A percentile compares a stretch with the other conserved stretches of the same genome.
These are phyloP conservation scores for Phytophthora multivora DNA, from an alignment of 352 stramenopile genomes.

Conservation along the genomic window DNA sequence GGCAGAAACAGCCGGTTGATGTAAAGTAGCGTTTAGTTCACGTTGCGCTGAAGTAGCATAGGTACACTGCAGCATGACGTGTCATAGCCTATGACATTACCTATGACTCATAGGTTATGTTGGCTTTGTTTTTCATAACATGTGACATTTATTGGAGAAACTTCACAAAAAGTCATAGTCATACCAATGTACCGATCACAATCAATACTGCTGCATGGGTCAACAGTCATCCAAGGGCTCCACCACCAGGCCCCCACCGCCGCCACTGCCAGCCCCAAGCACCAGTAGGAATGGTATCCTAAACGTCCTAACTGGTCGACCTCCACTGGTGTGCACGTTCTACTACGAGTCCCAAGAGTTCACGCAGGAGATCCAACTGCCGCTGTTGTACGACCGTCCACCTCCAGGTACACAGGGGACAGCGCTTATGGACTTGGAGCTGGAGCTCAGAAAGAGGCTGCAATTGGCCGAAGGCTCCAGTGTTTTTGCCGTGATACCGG, in stretches of 20 bases:
- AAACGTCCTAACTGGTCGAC: slow-evolving; percentile 32
- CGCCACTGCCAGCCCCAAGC: neutral
- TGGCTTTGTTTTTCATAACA: too few relatives aligned
- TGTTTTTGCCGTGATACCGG: slow-evolving; percentile 76
- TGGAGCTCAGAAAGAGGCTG: slow-evolving; percentile 72
- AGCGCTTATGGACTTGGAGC: slow-evolving; percentile 73
- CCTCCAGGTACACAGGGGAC: slow-evolving; percentile 43
- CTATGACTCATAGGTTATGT: too few relatives aligned
- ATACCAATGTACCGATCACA: too few relatives aligned
- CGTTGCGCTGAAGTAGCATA: too few relatives aligned
- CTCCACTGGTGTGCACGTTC: slow-evolving; percentile 74
- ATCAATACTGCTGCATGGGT: too few relatives aligned
- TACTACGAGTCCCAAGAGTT: slow-evolving; percentile 63
- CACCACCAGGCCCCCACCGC: neutral
- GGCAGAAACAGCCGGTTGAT: neutral
- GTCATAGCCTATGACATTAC: too few relatives aligned
- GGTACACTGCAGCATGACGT: too few relatives aligned
- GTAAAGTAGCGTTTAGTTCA: too few relatives aligned
- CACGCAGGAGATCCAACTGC: slow-evolving; percentile 59
- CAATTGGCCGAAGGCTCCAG: slow-evolving; percentile 55
- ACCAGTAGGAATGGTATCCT: slow-evolving; percentile 14
- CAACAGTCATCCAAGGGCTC: slow-evolving; percentile 22
- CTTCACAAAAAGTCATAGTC: too few relatives aligned
- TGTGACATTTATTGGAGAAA: too few relatives aligned
- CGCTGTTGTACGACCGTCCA: slow-evolving; percentile 68